Evolutionary conservation across 2,329 filamentous ascomycete species (phyloP), one percentile per base, ranked within the genome.

Genomic region (Trichoderma oligosporum): DNA sequence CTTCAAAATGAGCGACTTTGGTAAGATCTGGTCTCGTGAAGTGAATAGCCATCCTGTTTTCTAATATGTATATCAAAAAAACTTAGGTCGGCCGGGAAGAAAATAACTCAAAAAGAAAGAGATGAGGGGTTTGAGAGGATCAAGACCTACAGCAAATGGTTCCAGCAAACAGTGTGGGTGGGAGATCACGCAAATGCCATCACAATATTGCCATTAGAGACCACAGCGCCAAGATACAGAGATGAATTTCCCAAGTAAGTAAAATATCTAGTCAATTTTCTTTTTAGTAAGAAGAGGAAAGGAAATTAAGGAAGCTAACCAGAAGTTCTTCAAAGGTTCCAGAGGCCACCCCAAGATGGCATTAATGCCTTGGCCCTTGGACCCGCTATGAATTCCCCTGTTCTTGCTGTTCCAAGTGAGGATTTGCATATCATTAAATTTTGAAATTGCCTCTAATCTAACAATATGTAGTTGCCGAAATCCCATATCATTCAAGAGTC

Each of bases 161-260:
- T 48, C 27, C 45, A 27, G 7, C 2, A 48, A 1, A 35, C 29
- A 31, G 7, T 48, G 4, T 12, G 20, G 6, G 8, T n/a, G 2
- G 16, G 27, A 0, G 29, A 25, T 0, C 24, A 48, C 18, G 9
- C 25, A n/a, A 8, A 48, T 48, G 27, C 45, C 1, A 22, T 48
- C 4, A 20, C 22, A 1, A 48, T 48, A 0, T 1, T 48, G 16
- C 45, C 45, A 4, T 16, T 48, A 16, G 45, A 48, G 27, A 5
- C 3, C 8, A 29, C 45, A 11, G 27, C 2, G 4, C 45, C 45
- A 35, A 48, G 45, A 33, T 48, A 48, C 4, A 16, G 45, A 14
- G 45, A 48, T 12, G 45, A 48, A 35, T 31, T 48, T 14, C 45
- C 45, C 27, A 20, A 48, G 45, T 48, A 20, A 48, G 44, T 27